Base-by-base conservation (phyloP, 345 rosid species). In the Aquilaria yunnanensis region DNA sequence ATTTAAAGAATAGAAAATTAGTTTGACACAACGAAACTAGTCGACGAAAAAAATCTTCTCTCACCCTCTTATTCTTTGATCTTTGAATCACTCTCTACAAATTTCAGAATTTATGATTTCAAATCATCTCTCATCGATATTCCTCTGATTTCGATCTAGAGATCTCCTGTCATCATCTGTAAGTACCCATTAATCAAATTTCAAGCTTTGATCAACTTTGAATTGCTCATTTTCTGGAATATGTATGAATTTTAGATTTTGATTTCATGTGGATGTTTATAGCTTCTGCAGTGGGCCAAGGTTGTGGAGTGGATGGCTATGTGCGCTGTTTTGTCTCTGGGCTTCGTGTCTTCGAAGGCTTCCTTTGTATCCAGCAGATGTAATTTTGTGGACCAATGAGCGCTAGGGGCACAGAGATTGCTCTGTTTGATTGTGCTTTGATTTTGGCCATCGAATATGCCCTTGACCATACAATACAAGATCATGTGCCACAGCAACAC, bases 151-250 rank as follows among this genome's bases (percentile, higher is more conserved):
- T 94, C 96, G 56, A 73, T 88, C 73, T 9, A 81, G 67, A 73
- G 99, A 85, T 94, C 99, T 45, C 84, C 83, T 3, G 72, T 90
- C 63, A 94, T 94, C 66, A 70, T 94, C 67, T 94, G 99, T 94
- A 70, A 85, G 97, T 77, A 52, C n/a, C 10, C 1, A 14, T 6
- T 41, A 10, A 12, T 1, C 5, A 9, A 30, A 9, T 23, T 23
- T 4, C 14, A n/a, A 54, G 0, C 47, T 43, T 32, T 47, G 10
- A 7, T 34, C 54, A 45, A 41, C 12, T 6, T 3, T 14, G 14
- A 30, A 29, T 7, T 53, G 9, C 54, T 16, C 13, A 56, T 12
- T 41, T 16, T 30, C 3, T 5, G 12, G 32, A 5, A 13, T 34
- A 3, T 56, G 9, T 51, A 10, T 34, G 32, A 48, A 33, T 34